Conservation (phyloP, 129 eudicot species). For the Pulicaria dysenterica region DNA sequence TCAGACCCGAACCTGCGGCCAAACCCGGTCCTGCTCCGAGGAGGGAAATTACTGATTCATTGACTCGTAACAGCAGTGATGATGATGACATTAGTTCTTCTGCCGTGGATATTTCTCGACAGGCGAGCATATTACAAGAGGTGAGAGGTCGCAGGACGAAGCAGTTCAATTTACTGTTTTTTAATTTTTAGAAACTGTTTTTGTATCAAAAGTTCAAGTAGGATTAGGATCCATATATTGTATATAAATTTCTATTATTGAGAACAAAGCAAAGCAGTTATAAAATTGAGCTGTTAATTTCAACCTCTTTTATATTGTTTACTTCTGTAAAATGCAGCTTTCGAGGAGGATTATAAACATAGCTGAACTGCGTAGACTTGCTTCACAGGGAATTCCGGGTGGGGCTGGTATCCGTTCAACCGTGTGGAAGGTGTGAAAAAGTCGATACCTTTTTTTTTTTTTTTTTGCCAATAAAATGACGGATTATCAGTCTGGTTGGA, state of each 20-base stretch:
- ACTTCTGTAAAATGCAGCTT: constrained; percentile 38
- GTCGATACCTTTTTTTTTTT: too few species aligned
- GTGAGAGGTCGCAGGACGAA: constrained; percentile 29
- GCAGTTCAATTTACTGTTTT: background rate
- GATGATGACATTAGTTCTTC: constrained; percentile 36
- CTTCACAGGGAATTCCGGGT: constrained; percentile 85
- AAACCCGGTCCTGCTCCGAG: background rate
- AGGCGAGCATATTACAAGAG: constrained; percentile 79
- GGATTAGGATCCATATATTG: background rate
- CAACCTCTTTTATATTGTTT: background rate
- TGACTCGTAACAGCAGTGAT: constrained; percentile 31
- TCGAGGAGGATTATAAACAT: constrained; percentile 82
- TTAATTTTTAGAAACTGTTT: background rate
- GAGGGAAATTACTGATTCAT: constrained; percentile 57
- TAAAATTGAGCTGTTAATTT: background rate
- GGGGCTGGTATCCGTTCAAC: constrained; percentile 76
- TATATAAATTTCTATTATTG: background rate
- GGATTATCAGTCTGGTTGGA: too few species aligned
- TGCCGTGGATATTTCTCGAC: constrained; percentile 64
- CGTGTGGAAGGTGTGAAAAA: constrained; percentile 84
- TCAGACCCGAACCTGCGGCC: constrained; percentile 34
- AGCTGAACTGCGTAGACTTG: constrained; percentile 78
- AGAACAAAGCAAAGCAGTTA: background rate
- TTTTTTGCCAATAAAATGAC: background rate
- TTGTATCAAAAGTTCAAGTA: background rate